Evolutionary conservation across 2,329 filamentous ascomycete species (phyloP).

Genomic region (Mycogone perniciosa): DNA sequence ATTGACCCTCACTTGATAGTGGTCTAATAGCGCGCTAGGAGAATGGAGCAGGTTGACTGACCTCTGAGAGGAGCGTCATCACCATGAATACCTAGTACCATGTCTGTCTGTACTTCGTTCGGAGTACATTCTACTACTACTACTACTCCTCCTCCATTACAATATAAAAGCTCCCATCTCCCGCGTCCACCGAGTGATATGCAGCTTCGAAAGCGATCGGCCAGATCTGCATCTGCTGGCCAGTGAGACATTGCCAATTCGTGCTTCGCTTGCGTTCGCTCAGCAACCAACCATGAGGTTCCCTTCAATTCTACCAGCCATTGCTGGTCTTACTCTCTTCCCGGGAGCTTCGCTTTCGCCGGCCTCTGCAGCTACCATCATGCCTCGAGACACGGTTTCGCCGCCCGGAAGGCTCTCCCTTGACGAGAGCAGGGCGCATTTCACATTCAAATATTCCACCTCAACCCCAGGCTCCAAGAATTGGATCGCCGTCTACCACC

Average conservation of each 20-base stretch:
- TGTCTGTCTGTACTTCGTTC: too few relatives aligned
- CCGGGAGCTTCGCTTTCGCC: slow-evolving; percentile 5
- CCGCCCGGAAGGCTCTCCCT: slow-evolving; percentile 12
- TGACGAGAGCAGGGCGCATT: slow-evolving; percentile 11
- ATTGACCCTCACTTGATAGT: too few relatives aligned
- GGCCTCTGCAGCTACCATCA: slow-evolving; percentile 6
- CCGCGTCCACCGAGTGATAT: not conserved
- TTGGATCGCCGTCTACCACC: slow-evolving; percentile 33
- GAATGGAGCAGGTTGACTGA: too few relatives aligned
- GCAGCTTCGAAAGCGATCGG: not conserved
- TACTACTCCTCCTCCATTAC: not conserved
- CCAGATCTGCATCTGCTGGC: slow-evolving; percentile 3
- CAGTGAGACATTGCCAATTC: slow-evolving; percentile 2
- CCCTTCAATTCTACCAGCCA: slow-evolving; percentile 4
- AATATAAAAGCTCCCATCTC: not conserved
- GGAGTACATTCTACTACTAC: too few relatives aligned
- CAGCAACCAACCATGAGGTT: slow-evolving; percentile 4
- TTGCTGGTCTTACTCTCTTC: slow-evolving; percentile 2
- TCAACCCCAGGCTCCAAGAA: slow-evolving; percentile 23
- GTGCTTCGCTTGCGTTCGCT: not conserved
- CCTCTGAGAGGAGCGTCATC: too few relatives aligned
- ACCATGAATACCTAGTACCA: too few relatives aligned
- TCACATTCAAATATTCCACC: slow-evolving; percentile 32
- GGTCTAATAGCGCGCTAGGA: too few relatives aligned
- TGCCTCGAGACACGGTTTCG: not conserved